These are phyloP conservation scores for Penicillium palitans DNA, from an alignment of 2,329 filamentous ascomycete species.

Conservation along the genomic window DNA sequence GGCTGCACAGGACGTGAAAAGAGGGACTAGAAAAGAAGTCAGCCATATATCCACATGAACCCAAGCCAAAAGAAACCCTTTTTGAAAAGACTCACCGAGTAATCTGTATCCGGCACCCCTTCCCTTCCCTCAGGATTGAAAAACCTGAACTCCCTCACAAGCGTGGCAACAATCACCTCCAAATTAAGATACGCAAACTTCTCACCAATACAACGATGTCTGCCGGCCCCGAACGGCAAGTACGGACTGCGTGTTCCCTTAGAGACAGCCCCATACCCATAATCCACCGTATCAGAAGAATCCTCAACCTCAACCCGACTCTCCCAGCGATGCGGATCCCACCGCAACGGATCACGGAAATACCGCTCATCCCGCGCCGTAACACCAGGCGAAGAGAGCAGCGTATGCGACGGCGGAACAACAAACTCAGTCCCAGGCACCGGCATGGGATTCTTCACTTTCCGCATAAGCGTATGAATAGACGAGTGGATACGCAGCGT, in stretches of 20 bases:
- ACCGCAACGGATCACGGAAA: conserved; percentile 60
- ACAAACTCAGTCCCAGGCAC: conserved; percentile 61
- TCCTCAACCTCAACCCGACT: conserved; percentile 40
- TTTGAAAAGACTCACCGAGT: conserved; percentile 48
- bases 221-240: conserved; percentile 70
- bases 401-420: conserved; percentile 72
- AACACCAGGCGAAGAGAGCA: conserved; percentile 81
- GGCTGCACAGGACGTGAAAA: conserved; percentile 31
- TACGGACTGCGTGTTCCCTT: conserved; percentile 65
- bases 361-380: conserved; percentile 56
- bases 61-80: conserved; percentile 25
- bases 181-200: conserved; percentile 73
- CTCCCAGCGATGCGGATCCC: conserved; percentile 66
- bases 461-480: conserved; percentile 72
- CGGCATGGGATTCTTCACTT: conserved; percentile 66
- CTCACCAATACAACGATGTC: conserved; percentile 74
- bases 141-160: conserved; percentile 64
- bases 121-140: conserved; percentile 56
- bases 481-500: conserved; percentile 70
- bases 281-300: conserved; percentile 59
- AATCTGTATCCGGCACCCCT: conserved; percentile 65
- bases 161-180: conserved; percentile 61
- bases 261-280: conserved; percentile 61
- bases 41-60: not conserved
- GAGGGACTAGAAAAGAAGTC: conserved; percentile 21